phyloP scores from a whole-genome alignment of 768 basidiomycete genomes.

The Plicaturopsis crispa region DNA sequence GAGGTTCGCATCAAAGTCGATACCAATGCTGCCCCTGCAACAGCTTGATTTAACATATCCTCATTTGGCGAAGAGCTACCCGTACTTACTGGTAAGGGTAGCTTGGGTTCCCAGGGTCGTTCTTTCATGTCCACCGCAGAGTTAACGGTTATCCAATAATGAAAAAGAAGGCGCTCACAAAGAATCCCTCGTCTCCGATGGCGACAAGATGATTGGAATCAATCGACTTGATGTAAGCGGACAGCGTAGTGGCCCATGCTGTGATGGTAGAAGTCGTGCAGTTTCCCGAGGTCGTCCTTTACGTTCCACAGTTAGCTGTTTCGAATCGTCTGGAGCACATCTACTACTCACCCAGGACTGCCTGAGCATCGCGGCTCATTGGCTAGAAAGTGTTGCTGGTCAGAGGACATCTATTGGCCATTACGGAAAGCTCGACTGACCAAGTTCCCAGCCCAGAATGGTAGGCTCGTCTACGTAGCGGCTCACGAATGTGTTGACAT shows the following conservation, averaged over 20 bases:
- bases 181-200: conserved; percentile 60
- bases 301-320: background rate
- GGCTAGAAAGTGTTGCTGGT: too few relatives aligned
- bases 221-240: conserved; percentile 56
- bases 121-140: too few relatives aligned
- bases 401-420: too few relatives aligned
- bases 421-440: too few relatives aligned
- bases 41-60: too few relatives aligned
- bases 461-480: conserved; percentile 17
- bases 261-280: conserved; percentile 49
- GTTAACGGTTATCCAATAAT: too few relatives aligned
- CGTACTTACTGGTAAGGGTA: too few relatives aligned
- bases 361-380: conserved; percentile 14
- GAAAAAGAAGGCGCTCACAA: too few relatives aligned
- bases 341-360: conserved; percentile 8
- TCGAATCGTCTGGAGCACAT: conserved; percentile 5
- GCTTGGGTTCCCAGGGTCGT: conserved; percentile 38
- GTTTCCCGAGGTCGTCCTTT: conserved; percentile 27
- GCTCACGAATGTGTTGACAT: conserved; percentile 16
- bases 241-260: conserved; percentile 45
- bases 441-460: too few relatives aligned
- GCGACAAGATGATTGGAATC: conserved; percentile 57
- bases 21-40: conserved; percentile 44
- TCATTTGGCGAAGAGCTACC: too few relatives aligned
- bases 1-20: conserved; percentile 57